These are phyloP conservation scores for Artemisia argyi DNA, from an alignment of 129 eudicot species.

Conservation along the genomic window DNA sequence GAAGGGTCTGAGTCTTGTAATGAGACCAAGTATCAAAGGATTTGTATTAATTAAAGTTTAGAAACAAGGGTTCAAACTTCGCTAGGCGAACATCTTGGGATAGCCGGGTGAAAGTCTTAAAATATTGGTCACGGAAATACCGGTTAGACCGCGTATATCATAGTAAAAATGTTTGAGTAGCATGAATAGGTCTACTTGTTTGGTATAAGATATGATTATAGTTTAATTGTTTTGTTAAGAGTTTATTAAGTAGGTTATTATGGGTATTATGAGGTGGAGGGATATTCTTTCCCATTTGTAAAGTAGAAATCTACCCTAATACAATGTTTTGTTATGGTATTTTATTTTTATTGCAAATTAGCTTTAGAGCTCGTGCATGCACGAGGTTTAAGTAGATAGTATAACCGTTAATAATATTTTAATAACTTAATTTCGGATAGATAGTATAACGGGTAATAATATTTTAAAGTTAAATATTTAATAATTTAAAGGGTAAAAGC, in stretches of 20 bases:
- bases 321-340: background rate
- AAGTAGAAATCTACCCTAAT: slow-evolving; percentile 1
- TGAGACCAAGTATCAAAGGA: slow-evolving; percentile 65
- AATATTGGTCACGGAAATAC: too few species aligned
- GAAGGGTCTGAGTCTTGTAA: slow-evolving; percentile 48
- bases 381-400: too few species aligned
- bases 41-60: background rate
- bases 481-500: too few species aligned
- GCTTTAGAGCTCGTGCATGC: background rate
- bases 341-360: background rate
- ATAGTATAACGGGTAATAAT: too few species aligned
- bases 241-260: background rate
- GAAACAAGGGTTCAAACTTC: background rate
- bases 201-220: background rate
- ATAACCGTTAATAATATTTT: too few species aligned
- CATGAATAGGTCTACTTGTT: too few species aligned
- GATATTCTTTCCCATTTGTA: slow-evolving; percentile 9
- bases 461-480: too few species aligned
- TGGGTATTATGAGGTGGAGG: slow-evolving; percentile 20
- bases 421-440: too few species aligned
- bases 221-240: background rate
- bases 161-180: too few species aligned
- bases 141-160: too few species aligned
- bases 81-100: too few species aligned
- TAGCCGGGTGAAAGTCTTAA: too few species aligned